phyloP scores from a whole-genome alignment of 768 basidiomycete genomes.

The Chalciporus pseudorubinellus region DNA sequence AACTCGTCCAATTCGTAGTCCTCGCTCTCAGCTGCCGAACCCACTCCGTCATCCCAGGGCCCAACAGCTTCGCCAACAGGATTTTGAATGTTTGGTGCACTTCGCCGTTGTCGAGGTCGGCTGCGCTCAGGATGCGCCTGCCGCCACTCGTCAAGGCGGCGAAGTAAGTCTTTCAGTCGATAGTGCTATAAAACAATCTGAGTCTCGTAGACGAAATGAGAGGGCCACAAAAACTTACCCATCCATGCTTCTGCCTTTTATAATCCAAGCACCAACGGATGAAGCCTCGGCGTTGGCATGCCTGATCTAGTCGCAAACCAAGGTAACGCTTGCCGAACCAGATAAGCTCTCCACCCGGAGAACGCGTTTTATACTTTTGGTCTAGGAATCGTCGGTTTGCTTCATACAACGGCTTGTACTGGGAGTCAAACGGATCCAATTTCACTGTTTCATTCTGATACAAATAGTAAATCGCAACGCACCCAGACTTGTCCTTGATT shows the following conservation, averaged over 20 bases:
- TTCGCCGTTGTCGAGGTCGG: conserved; percentile 2
- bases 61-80: conserved; percentile 16
- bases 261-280: conserved; percentile 14
- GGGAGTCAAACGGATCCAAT: background rate
- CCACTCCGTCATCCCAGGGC: conserved; percentile 8
- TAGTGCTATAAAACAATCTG: background rate
- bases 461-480: background rate
- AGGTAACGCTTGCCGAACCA: conserved; percentile 20
- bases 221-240: conserved; percentile 4
- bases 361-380: conserved; percentile 8
- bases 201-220: background rate
- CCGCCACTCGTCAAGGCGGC: conserved; percentile 11
- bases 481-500: conserved; percentile 6
- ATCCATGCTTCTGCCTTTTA: background rate
- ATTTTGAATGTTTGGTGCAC: conserved; percentile 4
- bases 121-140: conserved; percentile 11
- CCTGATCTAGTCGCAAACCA: conserved; percentile 17
- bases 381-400: conserved; percentile 16
- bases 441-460: background rate
- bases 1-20: conserved; percentile 8
- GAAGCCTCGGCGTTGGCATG: conserved; percentile 1
- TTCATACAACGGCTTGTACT: conserved; percentile 17
- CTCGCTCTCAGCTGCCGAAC: conserved; percentile 11
- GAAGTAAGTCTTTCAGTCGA: conserved; percentile 9
- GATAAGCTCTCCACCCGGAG: conserved; percentile 22